These are phyloP conservation scores for Lablab purpureus DNA, from an alignment of 306 rosid genomes.

Conservation along the genomic window DNA sequence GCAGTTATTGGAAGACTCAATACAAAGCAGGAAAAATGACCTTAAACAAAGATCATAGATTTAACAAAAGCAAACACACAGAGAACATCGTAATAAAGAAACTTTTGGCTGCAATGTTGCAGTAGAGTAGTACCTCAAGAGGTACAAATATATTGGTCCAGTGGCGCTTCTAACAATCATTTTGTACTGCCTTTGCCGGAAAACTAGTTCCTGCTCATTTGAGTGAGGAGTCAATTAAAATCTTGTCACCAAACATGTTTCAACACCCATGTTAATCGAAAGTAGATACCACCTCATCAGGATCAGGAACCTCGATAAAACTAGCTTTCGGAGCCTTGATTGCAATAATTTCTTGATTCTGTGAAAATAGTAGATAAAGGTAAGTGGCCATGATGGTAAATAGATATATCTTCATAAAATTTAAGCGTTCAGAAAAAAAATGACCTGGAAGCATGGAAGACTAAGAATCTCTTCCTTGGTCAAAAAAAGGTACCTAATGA, in stretches of 20 bases:
- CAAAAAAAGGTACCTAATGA: constrained; percentile 65
- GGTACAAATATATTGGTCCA: constrained; percentile 79
- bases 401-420: constrained; percentile 8
- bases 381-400: constrained; percentile 46
- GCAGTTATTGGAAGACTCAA: constrained; percentile 29
- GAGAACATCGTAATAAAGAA: constrained; percentile 37
- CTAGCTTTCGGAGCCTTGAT: constrained; percentile 84
- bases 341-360: constrained; percentile 79
- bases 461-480: constrained; percentile 69
- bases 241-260: constrained; percentile 21
- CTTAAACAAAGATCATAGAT: neutral
- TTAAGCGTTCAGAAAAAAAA: constrained; percentile 39
- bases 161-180: constrained; percentile 77
- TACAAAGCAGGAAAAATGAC: constrained; percentile 10
- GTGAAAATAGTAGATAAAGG: constrained; percentile 43
- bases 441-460: constrained; percentile 81
- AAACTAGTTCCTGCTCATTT: constrained; percentile 64
- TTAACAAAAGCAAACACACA: neutral
- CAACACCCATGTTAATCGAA: constrained; percentile 38
- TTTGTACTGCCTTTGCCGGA: constrained; percentile 67
- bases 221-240: constrained; percentile 48
- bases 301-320: constrained; percentile 82
- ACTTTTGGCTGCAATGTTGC: constrained; percentile 27
- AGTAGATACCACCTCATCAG: constrained; percentile 71
- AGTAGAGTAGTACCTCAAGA: constrained; percentile 65